phyloP scores from a whole-genome alignment of 2,329 filamentous ascomycete genomes.

The Botrytis hyacinthi region DNA sequence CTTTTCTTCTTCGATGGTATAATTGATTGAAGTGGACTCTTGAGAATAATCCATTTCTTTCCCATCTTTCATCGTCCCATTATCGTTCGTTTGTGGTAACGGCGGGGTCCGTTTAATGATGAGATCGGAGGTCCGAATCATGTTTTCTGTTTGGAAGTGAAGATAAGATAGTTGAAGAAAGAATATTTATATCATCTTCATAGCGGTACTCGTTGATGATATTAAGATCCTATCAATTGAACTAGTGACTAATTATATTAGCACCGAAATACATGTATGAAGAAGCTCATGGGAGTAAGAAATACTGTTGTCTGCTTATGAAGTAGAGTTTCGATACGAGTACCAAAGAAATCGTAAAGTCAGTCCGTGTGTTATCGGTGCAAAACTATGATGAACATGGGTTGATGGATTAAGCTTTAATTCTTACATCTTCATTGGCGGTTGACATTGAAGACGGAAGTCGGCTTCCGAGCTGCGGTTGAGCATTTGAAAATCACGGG shows the following conservation, averaged over 20 bases:
- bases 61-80: background rate
- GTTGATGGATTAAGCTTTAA: background rate
- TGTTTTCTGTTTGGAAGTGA: background rate
- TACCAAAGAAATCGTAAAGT: background rate
- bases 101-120: background rate
- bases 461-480: background rate
- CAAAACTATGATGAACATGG: background rate
- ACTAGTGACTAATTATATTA: background rate
- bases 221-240: background rate
- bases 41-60: constrained; percentile 12
- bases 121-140: constrained; percentile 6
- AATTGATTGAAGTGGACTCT: constrained; percentile 22
- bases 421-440: background rate
- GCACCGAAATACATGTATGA: background rate
- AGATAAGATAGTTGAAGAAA: background rate
- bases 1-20: constrained; percentile 20
- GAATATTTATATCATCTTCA: background rate
- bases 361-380: background rate
- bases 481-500: background rate
- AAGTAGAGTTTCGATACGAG: background rate
- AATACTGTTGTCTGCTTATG: background rate
- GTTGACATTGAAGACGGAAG: background rate
- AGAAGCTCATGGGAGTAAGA: background rate
- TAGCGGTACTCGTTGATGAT: background rate
- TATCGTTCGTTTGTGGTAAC: background rate